Evolutionary conservation across 176 grass and related monocot genomes (phyloP).

Genomic region (Musa itinerans): DNA sequence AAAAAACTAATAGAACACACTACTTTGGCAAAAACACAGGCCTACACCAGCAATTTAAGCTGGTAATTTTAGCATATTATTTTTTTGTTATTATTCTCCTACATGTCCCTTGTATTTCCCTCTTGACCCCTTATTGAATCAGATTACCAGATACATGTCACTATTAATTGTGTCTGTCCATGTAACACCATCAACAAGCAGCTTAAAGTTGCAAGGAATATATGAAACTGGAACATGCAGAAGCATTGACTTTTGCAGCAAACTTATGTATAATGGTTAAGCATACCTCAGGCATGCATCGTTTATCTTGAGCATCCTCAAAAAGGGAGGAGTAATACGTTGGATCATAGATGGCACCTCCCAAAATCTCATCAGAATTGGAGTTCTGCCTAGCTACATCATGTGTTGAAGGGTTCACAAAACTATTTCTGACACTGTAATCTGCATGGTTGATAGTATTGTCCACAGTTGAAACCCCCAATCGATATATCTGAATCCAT

Average conservation of each 20-base stretch:
- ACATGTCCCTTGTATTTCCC: no score
- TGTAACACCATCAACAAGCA: no score
- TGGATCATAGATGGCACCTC: slow-evolving; percentile 90
- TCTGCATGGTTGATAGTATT: slow-evolving; percentile 46
- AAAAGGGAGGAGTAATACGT: slow-evolving; percentile 92
- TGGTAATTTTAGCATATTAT: no score
- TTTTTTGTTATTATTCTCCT: no score
- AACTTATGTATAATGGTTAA: neutral
- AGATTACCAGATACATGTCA: no score
- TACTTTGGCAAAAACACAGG: neutral
- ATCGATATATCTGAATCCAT: slow-evolving; percentile 93
- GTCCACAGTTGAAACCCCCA: slow-evolving; percentile 47
- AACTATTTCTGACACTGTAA: slow-evolving; percentile 70
- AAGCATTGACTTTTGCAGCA: neutral
- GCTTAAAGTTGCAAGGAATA: no score
- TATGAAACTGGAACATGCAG: neutral
- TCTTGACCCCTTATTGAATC: no score
- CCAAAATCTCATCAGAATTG: slow-evolving; percentile 83
- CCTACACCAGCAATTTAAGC: neutral
- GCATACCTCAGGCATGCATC: slow-evolving; percentile 59
- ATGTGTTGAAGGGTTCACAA: slow-evolving; percentile 56
- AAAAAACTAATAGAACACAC: neutral
- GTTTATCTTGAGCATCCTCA: slow-evolving; percentile 61
- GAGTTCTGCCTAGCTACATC: slow-evolving; percentile 62
- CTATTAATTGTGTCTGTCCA: no score